phyloP scores from a whole-genome alignment of 108 stramenopile species.

The Skeletonema tropicum region DNA sequence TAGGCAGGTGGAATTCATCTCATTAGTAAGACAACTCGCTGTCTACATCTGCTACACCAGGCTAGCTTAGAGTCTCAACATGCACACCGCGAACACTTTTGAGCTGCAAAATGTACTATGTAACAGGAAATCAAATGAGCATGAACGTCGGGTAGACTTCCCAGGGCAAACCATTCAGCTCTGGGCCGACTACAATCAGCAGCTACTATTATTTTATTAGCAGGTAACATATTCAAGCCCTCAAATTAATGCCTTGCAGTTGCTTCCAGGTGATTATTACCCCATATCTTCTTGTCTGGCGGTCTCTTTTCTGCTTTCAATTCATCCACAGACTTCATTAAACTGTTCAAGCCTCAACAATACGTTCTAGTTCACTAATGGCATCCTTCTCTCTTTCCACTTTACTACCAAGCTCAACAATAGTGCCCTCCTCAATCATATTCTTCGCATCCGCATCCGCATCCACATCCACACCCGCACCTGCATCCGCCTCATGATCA shows the following conservation, averaged over 20 bases:
- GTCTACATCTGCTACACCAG: too few species aligned
- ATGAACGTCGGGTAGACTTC: too few species aligned
- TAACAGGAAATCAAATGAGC: too few species aligned
- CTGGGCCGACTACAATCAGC: not conserved
- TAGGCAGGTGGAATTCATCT: too few species aligned
- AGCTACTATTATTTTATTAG: not conserved
- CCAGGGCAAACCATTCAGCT: not conserved
- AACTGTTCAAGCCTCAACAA: not conserved
- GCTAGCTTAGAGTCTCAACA: too few species aligned
- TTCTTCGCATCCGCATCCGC: not conserved
- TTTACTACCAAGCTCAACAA: not conserved
- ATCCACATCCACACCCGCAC: too few species aligned
- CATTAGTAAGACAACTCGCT: too few species aligned
- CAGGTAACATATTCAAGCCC: too few species aligned
- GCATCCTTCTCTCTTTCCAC: not conserved
- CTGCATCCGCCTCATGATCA: not conserved
- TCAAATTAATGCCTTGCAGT: too few species aligned
- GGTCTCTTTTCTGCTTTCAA: not conserved
- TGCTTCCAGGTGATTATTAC: too few species aligned
- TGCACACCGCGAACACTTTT: too few species aligned
- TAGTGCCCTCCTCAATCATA: not conserved
- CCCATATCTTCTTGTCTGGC: not conserved
- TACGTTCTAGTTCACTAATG: not conserved
- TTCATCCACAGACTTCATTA: not conserved
- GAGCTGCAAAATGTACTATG: too few species aligned